These are phyloP conservation scores for Rhizomucor pusillus DNA, from an alignment of 371 early-diverging fungal genomes.

Conservation along the genomic window DNA sequence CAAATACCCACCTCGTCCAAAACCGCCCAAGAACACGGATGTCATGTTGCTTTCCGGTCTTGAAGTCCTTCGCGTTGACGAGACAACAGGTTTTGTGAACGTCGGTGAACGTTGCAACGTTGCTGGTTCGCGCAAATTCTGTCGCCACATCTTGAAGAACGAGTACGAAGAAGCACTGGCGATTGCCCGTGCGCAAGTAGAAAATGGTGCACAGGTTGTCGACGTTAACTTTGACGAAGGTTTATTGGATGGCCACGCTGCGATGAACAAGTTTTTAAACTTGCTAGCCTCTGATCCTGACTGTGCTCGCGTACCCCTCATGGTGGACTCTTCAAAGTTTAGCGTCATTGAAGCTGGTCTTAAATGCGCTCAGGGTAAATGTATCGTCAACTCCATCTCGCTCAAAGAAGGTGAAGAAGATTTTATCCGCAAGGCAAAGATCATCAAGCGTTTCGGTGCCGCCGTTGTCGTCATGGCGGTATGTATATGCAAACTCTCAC, in stretches of 20 bases:
- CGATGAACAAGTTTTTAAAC: conserved; percentile 91
- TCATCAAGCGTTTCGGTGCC: conserved; percentile 87
- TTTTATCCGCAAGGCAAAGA: conserved; percentile 83
- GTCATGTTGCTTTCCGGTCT: conserved; percentile 83
- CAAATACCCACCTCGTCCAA: conserved; percentile 70
- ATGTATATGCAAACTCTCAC: too few relatives aligned
- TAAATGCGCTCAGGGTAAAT: conserved; percentile 94
- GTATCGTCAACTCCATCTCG: conserved; percentile 94
- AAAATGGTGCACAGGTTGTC: conserved; percentile 90
- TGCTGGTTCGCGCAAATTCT: conserved; percentile 91
- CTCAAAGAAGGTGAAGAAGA: conserved; percentile 94
- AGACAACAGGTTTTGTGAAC: conserved; percentile 85
- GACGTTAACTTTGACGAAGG: conserved; percentile 97
- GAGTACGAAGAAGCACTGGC: conserved; percentile 91
- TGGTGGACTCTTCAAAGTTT: conserved; percentile 96
- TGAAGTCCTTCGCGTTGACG: conserved; percentile 76
- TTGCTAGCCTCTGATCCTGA: conserved; percentile 94
- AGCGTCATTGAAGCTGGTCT: conserved; percentile 94
- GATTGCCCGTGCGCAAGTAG: conserved; percentile 91
- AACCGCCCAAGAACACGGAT: conserved; percentile 61
- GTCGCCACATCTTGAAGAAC: conserved; percentile 83
- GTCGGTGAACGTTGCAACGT: conserved; percentile 97
- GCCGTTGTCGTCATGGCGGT: conserved; percentile 96
- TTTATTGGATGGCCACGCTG: conserved; percentile 87
- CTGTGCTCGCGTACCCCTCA: conserved; percentile 81